Base-by-base conservation (phyloP, 371 early-diverging fungal species). In the Apophysomyces ossiformis region DNA sequence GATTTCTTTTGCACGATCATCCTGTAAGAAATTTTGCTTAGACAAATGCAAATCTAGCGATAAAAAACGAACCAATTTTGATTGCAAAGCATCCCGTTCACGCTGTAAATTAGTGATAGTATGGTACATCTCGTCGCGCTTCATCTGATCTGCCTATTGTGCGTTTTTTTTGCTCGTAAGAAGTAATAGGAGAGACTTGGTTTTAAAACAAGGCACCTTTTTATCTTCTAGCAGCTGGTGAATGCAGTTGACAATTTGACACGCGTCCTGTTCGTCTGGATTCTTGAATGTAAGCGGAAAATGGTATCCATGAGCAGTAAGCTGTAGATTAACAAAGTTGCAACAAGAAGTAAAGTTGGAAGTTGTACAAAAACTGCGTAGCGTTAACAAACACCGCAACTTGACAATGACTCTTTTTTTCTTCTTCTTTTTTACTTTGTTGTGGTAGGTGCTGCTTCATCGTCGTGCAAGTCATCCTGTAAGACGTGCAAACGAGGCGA, bases 301-400 rank as follows among this genome's bases (percentile, higher is more conserved):
- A 21, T 76, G 75, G 64, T 79, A 82, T 60, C 77, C 74, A 37
- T 79, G 67, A 9, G 73, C 72, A 15, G 83, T 79, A 7, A 82
- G 63, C 13, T 74, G 61, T 7, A 76, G 41, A 54, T 82, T 82
- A 35, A 82, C 58, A 39, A 79, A 76, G 58, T 82, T 79, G 9
- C 73, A 50, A 37, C 66, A 60, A n/a, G 72, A 61, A 21, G 65
- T 37, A 18, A 72, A 43, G 32, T 65, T 72, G 63, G 68, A 58
- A 13, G 68, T 46, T 39, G 59, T 50, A 38, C 68, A 68, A 32
- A 68, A 63, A 11, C 68, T 67, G 21, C 7, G 54, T 21, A n/a
- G 9, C 7, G 21, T 18, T 46, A 41, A n/a, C 26, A 37, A 56
- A 39, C 15, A 37, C 1, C 5, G 43, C 12, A 13, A 26, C n/a